Base-by-base conservation (phyloP, 495 filamentous ascomycete species). In the Pyronema omphalodes region DNA sequence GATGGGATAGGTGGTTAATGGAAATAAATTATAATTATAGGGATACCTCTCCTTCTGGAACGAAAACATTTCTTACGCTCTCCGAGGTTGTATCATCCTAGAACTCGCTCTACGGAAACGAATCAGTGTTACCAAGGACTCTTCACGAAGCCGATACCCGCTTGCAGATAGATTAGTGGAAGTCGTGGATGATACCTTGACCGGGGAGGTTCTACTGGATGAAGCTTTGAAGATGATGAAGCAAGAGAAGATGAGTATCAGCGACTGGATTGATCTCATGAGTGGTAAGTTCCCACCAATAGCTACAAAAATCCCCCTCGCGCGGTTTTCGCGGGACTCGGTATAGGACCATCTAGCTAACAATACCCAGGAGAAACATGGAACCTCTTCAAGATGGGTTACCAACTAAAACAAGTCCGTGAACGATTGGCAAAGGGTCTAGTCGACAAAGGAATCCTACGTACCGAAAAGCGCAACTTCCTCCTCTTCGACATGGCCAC, bases 141-240 rank as follows among this genome's bases (percentile, higher is more conserved):
- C 88, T 11, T 87, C 86, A 54, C 76, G 91, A 65, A 77, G 89
- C 69, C 80, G 88, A 56, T 94, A 94, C 65, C 91, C 91, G 56
- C 73, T 96, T 54, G 79, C 87, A 59, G 91, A 98, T 70, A 78
- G 91, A 54, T 70, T 87, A 56, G 94, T 98, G 68, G 91, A 98
- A 69, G 91, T 98, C 53, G 75, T 98, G 62, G 91, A 98, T 68
- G 91, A 96, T 66, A 94, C 86, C 56, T 75, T 95, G 68, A 98
- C 91, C 1, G 91, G 91, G 53, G 91, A 98, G 74, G 88, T 96
- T 61, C 76, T 98, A 64, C 78, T 98, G 62, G 91, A 98, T 71
- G 91, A 98, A 74, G 84, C 91, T 56, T 74, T 98, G 67, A 96
- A 98, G 74, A 93, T 98, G 88, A 98, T 96, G 89, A 96, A 98